phyloP scores from a whole-genome alignment of 257 asterid genomes.

The Solanum phureja region DNA sequence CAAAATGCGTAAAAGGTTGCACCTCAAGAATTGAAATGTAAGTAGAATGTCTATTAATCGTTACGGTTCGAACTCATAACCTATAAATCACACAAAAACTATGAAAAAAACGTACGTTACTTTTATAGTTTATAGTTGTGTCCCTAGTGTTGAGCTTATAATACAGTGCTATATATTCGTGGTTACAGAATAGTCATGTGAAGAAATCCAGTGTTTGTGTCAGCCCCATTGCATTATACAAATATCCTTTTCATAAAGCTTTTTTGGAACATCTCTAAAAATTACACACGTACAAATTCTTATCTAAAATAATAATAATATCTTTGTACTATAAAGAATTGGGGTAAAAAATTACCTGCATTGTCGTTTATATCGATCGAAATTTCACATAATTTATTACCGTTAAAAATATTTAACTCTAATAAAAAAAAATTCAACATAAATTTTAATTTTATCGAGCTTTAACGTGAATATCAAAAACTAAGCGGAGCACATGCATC shows the following conservation, averaged over 20 bases:
- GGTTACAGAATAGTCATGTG: background rate
- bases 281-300: background rate
- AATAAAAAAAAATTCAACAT: no score
- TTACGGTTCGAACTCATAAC: background rate
- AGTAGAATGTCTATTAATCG: no score
- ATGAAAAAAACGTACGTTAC: background rate
- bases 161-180: background rate
- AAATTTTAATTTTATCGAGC: background rate
- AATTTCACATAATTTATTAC: background rate
- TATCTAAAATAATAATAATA: background rate
- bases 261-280: background rate
- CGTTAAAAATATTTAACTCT: background rate
- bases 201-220: background rate
- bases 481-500: background rate
- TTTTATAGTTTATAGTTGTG: background rate
- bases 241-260: background rate
- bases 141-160: background rate
- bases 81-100: background rate
- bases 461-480: background rate
- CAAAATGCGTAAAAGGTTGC: no score
- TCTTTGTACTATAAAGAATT: background rate
- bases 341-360: background rate
- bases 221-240: background rate
- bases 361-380: background rate
- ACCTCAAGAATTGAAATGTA: no score